phyloP scores from a whole-genome alignment of 306 rosid genomes.

The Pyrus pyrifolia region DNA sequence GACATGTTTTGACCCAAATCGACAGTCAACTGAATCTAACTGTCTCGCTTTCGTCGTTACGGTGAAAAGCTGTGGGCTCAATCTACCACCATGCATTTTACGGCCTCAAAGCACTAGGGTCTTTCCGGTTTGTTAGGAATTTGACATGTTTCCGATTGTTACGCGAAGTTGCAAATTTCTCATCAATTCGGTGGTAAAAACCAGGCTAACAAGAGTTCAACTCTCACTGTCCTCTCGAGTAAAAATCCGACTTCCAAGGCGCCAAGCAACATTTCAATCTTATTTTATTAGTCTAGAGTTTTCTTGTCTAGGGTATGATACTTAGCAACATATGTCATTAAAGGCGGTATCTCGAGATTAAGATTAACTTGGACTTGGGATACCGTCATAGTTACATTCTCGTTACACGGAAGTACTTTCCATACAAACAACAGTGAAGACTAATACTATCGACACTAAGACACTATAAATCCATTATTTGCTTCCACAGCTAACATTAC shows the following conservation, averaged over 20 bases:
- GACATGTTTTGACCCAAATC: constrained; percentile 4
- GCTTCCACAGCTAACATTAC: neutral
- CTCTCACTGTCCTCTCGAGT: neutral
- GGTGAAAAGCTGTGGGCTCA: neutral
- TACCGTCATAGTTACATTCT: neutral
- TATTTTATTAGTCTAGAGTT: too few relatives aligned
- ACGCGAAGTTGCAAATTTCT: neutral
- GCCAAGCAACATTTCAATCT: too few relatives aligned
- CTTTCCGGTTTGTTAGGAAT: neutral
- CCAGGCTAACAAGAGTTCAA: neutral
- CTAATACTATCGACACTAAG: neutral
- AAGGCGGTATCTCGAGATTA: too few relatives aligned
- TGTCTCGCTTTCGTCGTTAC: neutral
- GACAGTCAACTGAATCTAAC: neutral
- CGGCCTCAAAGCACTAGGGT: neutral
- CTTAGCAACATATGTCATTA: too few relatives aligned
- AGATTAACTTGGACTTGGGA: neutral
- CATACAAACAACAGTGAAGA: neutral
- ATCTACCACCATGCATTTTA: neutral
- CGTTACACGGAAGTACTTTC: neutral
- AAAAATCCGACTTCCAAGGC: neutral
- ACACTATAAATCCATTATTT: neutral
- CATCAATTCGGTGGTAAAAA: neutral
- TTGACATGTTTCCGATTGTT: neutral
- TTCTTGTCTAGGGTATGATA: too few relatives aligned